Evolutionary conservation across 768 basidiomycete genomes (phyloP).

Genomic region (Lactarius trivialis): DNA sequence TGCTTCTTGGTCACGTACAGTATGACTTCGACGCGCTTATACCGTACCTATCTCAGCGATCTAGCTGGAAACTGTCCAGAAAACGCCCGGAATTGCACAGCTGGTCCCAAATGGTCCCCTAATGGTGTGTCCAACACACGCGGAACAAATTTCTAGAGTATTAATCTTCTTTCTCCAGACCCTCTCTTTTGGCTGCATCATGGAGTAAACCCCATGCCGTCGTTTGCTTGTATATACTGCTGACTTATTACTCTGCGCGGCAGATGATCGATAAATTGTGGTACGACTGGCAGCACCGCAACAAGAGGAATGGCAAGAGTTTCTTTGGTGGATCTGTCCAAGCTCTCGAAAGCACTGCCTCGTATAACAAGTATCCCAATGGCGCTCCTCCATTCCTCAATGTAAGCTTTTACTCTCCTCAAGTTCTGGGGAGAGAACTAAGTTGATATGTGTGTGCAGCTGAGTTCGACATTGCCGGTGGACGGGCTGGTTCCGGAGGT

Average conservation of each 20-base stretch:
- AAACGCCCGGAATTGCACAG: conserved; percentile 26
- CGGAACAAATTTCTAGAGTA: neutral
- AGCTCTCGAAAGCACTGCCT: conserved; percentile 23
- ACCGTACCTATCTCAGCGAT: conserved; percentile 24
- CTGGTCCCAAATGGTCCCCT: conserved; percentile 29
- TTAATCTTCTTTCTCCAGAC: conserved; percentile 23
- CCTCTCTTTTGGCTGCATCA: conserved; percentile 35
- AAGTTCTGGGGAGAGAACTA: neutral
- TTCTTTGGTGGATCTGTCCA: conserved; percentile 32
- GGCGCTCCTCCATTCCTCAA: conserved; percentile 26
- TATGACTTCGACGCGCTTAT: neutral
- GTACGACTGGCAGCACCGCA: conserved; percentile 32
- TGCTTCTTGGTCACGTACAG: neutral
- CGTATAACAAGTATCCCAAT: conserved; percentile 26
- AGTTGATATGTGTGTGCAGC: conserved; percentile 14
- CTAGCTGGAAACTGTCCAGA: conserved; percentile 28
- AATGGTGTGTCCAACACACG: conserved; percentile 26
- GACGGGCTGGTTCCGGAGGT: conserved; percentile 27
- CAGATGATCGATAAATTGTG: conserved; percentile 36
- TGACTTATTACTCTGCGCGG: neutral
- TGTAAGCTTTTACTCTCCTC: conserved; percentile 16
- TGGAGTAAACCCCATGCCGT: conserved; percentile 24
- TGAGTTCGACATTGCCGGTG: conserved; percentile 27
- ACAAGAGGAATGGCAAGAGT: conserved; percentile 25
- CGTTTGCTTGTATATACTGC: neutral